A percentile compares a stretch with the other conserved stretches of the same genome.
These are phyloP conservation scores for Fistulifera solaris DNA, from an alignment of 108 stramenopile species.

Conservation along the genomic window DNA sequence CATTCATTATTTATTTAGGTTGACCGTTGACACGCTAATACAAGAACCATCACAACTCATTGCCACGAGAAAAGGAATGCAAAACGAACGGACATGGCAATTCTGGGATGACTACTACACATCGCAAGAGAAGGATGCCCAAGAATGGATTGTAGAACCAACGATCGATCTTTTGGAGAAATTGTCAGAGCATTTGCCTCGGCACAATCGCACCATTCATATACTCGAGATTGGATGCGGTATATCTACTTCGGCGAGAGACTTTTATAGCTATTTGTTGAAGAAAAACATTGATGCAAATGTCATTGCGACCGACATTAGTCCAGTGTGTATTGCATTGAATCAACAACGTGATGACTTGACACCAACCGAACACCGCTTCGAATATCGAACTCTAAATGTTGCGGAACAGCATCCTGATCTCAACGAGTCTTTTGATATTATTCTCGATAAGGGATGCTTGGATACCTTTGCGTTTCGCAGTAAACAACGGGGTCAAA, in stretches of 20 bases:
- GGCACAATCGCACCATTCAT: conserved; percentile 3
- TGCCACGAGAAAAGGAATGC: too few relatives aligned
- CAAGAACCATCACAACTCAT: too few relatives aligned
- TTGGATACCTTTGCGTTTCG: conserved; percentile 78
- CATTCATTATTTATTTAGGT: too few relatives aligned
- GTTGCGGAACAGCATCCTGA: conserved; percentile 4
- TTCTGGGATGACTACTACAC: conserved; percentile 60
- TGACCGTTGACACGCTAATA: too few relatives aligned
- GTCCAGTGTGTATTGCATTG: conserved; percentile 45
- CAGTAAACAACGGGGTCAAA: conserved; percentile 45
- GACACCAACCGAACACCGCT: neutral
- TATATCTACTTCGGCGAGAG: conserved; percentile 44
- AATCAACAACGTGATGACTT: conserved; percentile 31
- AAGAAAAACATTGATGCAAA: neutral
- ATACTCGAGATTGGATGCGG: conserved; percentile 75
- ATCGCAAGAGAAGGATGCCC: conserved; percentile 6
- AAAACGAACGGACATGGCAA: conserved; percentile 48
- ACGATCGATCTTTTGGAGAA: conserved; percentile 29
- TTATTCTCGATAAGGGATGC: conserved; percentile 70
- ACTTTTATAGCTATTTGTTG: conserved; percentile 27
- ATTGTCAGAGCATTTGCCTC: conserved; percentile 21
- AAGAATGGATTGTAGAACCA: conserved; percentile 37
- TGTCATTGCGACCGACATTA: conserved; percentile 52
- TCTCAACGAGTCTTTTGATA: conserved; percentile 10
- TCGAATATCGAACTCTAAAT: conserved; percentile 36